Base-by-base conservation (phyloP, 148 eudicot genomes). In the Persicaria tinctoria region DNA sequence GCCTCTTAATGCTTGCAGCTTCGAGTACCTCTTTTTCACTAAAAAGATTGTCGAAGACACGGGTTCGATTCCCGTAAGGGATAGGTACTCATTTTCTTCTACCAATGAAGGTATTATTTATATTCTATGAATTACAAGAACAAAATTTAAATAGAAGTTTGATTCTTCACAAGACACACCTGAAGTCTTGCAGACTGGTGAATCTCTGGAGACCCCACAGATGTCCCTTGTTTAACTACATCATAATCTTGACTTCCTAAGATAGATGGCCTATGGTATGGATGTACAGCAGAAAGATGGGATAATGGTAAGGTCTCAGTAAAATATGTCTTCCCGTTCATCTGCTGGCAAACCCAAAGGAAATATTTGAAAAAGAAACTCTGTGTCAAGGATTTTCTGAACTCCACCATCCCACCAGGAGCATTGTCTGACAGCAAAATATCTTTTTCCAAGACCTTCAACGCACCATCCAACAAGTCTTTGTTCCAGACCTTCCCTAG, bases 401-500 rank as follows among this genome's bases (percentile, higher is more conserved):
- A 96, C 80, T 96, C 99, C 69, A 96, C 93, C 99, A 96, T 96
- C 72, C 99, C 99, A 68, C 99, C 99, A 9, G 97, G 97, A 54
- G 99, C 97, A 82, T 96, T 85, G 77, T 96, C 97, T 83, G 85
- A 89, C 48, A 96, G 80, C 70, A 86, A 73, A 75, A 96, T 82
- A 63, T 96, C 99, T 50, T 84, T 80, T 81, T 88, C 88, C 79
- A 96, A 77, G 49, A 89, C 76, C 79, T 83, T 76, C 74, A 96
- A 78, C 74, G 97, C 92, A 76, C 84, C 83, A 46, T 49, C 78
- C 76, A 92, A 84, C 46, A 89, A 76, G 78, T 87, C 91, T 75
- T 84, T 80, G 77, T 88, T 89, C 99, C 99, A 96, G 73, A 66
- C 78, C 81, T 90, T 92, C 20, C 93, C 93, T 14, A 84, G 79